Conservation (phyloP, 2,329 filamentous ascomycete species). For the Aspergillus latus region DNA sequence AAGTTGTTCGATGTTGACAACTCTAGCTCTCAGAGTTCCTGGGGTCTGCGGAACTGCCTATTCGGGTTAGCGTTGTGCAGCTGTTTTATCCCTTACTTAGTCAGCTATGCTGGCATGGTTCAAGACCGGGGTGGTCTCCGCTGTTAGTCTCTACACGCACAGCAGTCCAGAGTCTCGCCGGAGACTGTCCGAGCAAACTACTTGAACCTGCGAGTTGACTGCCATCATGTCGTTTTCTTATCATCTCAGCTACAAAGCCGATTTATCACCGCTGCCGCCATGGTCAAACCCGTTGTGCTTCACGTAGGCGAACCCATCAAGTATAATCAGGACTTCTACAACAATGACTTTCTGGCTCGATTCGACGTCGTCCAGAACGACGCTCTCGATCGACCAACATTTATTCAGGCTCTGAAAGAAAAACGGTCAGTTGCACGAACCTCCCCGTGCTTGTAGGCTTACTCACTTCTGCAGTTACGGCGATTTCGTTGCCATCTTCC, state of each 20-base stretch:
- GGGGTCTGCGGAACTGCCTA: no score
- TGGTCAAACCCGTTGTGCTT: slow-evolving; percentile 37
- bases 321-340: slow-evolving; percentile 45
- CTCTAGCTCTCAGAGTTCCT: no score
- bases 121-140: no score
- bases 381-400: slow-evolving; percentile 34
- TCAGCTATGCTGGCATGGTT: no score
- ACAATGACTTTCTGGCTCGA: slow-evolving; percentile 10
- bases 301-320: slow-evolving; percentile 48
- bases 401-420: slow-evolving; percentile 41
- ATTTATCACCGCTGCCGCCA: background rate
- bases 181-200: background rate
- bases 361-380: slow-evolving; percentile 9
- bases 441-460: no score
- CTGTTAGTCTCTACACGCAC: no score
- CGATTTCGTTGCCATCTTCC: slow-evolving; percentile 45
- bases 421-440: slow-evolving; percentile 15
- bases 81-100: no score
- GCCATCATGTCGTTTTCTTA: background rate
- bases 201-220: background rate
- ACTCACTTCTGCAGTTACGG: slow-evolving; percentile 28
- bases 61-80: no score
- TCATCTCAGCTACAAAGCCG: background rate
- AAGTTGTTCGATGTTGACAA: no score
- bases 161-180: background rate